Evolutionary conservation across 202 grass and related monocot species (phyloP), one percentile per base, ranked within the genome.

Genomic region (Musa balbisiana): DNA sequence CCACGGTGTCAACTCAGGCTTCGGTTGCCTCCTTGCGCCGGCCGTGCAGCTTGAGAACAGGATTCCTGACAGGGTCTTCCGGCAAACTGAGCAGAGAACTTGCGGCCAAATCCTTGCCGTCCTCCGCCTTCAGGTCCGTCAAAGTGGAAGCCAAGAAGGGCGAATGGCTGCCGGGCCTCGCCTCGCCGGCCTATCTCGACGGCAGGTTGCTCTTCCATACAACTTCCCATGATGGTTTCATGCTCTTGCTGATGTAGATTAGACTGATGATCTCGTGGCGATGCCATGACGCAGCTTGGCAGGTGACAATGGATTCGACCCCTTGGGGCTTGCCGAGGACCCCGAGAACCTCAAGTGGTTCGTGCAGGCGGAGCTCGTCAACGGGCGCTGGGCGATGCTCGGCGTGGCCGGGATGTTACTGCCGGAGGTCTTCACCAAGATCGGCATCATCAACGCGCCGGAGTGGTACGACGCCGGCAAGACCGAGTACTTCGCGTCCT

Each of bases 391-490:
- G 92, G 92, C 92, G 56, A 92, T 96, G 92, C 87, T 96, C 9
- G 92, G 89, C 51, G 92, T 96, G 64, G 83, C 84, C 1, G 89
- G 92, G 73, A 96, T 96, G 89, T 83, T 92, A 59, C 78, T 92
- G 26, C 92, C 92, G 72, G 89, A 96, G 85, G 83, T 96, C 68
- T 83, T 90, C 29, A 87, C 89, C 68, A 91, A 86, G 76, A 67
- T 83, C 10, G 89, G 92, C 1, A 56, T 96, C 64, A 83, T 87
- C 67, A 85, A 87, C 80, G 89, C 71, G 73, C 94, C 94, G 49
- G 58, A 91, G 80, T 98, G 94, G 94, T 98, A 87, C 72, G 94
- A 98, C 59, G 94, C 94, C 49, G 91, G 94, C 71, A 98, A 98
- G 88, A 60, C 62, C 15, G 70, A 85, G 79, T 98, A 98, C 90